Evolutionary conservation across 192 early-diverging fungal species (phyloP), one percentile per base, ranked within the genome.

Genomic region (Entophlyctis luteolus): DNA sequence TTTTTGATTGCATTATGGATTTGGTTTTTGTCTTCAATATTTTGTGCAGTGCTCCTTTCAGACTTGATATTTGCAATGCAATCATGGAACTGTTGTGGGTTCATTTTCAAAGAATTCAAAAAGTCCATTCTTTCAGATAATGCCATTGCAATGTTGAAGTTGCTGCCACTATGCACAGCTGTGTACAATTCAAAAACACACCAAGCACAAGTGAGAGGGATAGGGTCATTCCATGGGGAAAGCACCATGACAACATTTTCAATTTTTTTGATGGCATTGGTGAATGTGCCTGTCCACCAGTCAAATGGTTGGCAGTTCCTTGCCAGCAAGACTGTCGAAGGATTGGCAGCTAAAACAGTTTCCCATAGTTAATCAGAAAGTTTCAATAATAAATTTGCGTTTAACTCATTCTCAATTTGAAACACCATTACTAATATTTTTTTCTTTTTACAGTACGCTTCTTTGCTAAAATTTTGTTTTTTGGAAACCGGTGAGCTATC

Each of bases 121-220:
- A 67, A 56, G 6, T 55, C 5, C 3, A 22, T 18, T 31, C 12
- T 42, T 27, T 35, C 52, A 3, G 28, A 4, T 6, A 35, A 32
- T 18, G 12, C 4, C 31, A 38, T 67, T 31, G 65, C 65, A 27
- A 67, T 39, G 38, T 67, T 4, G 65, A 71, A 71, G 5, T 14
- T 47, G n/a, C 35, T 52, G 10, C 37, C 37, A 5, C 68, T 71
- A 8, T 31, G 10, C 10, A 14, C 25, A n/a, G 67, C 23, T 6
- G 69, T 49, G 53, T 71, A 71, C 6, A 71, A 16, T 52, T 71
- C 69, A 55, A 73, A 71, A 32, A 71, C 38, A 34, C 69, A 71
- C 69, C 69, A 68, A 20, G 18, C 36, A 3, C 69, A 45, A 4
- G 33, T 71, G 12, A 71, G 39, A 4, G 69, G 27, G 27, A 73